phyloP scores from a whole-genome alignment of 768 basidiomycete genomes.

The Podaxis carcinomalis region DNA sequence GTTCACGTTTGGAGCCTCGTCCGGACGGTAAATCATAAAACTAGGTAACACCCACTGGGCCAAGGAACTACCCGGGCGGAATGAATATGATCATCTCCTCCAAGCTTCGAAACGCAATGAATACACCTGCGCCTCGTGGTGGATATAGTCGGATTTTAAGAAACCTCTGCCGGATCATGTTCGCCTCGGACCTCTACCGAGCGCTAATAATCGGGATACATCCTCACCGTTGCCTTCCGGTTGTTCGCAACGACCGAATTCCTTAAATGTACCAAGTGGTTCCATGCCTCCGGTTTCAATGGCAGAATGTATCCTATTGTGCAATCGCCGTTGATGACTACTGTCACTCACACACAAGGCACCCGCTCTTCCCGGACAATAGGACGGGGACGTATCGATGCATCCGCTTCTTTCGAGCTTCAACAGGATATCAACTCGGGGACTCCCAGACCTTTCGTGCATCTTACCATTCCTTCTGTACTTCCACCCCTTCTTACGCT shows the following conservation, averaged over 20 bases:
- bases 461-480: neutral
- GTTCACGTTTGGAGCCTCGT: slow-evolving; percentile 3
- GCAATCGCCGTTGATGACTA: neutral
- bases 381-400: neutral
- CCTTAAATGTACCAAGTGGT: neutral
- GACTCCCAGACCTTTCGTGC: neutral
- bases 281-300: neutral
- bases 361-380: too few relatives aligned
- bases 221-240: neutral
- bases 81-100: neutral
- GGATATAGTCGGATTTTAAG: neutral
- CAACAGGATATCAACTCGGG: neutral
- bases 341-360: too few relatives aligned
- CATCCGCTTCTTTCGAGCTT: neutral
- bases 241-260: neutral
- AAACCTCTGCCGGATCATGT: neutral
- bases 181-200: neutral
- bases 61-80: neutral
- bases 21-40: slow-evolving; percentile 1
- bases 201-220: neutral
- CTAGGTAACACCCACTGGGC: neutral
- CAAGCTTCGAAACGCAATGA: neutral
- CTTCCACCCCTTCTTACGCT: neutral
- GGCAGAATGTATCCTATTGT: neutral
- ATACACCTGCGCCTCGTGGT: neutral